phyloP scores from a whole-genome alignment of 257 asterid species.

The Primulina huaijiensis region DNA sequence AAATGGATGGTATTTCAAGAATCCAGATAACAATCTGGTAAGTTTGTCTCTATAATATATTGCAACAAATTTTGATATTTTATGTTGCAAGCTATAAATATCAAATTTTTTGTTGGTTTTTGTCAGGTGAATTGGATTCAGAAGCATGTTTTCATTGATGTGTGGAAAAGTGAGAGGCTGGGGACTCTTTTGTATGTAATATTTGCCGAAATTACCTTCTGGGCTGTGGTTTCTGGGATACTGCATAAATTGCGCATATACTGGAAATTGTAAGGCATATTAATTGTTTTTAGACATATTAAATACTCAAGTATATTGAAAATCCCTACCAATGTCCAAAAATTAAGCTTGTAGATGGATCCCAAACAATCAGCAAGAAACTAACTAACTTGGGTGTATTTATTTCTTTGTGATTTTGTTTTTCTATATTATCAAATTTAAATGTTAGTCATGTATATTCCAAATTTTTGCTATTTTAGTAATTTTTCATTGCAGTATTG shows the following conservation, averaged over 20 bases:
- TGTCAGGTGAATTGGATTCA: slow-evolving; percentile 80
- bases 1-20: slow-evolving; percentile 73
- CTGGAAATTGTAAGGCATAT: slow-evolving; percentile 55
- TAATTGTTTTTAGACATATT: neutral
- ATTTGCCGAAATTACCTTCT: slow-evolving; percentile 82
- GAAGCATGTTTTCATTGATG: slow-evolving; percentile 60
- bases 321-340: neutral
- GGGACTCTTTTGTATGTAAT: slow-evolving; percentile 72
- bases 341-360: too few relatives aligned
- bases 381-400: neutral
- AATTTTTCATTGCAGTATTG: too few relatives aligned
- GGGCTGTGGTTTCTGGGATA: slow-evolving; percentile 73
- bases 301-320: neutral
- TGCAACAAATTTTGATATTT: neutral
- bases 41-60: slow-evolving; percentile 16
- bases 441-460: too few relatives aligned
- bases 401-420: too few relatives aligned
- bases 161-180: slow-evolving; percentile 73
- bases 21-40: slow-evolving; percentile 59
- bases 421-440: too few relatives aligned
- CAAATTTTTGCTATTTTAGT: too few relatives aligned
- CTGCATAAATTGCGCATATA: slow-evolving; percentile 63
- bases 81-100: neutral
- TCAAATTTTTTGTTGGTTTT: too few relatives aligned
- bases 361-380: neutral